Evolutionary conservation across 2,329 filamentous ascomycete genomes (phyloP), one percentile per base, ranked within the genome.

Genomic region (Colletotrichum gloeosporioides): DNA sequence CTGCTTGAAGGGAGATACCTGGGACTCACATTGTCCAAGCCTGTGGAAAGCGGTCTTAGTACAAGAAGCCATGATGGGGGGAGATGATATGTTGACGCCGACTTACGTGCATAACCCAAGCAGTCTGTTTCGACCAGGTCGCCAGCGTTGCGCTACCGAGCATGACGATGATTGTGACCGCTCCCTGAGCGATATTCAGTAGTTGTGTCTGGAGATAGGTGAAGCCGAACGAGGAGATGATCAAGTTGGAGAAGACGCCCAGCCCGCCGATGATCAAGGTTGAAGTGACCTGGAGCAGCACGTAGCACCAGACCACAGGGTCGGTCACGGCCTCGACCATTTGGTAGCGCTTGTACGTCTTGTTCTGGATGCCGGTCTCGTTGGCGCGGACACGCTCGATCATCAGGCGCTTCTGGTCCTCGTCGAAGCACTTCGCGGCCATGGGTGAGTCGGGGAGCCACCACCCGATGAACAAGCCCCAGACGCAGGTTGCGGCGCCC

Each of bases 311-410:
- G 0, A 87, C 88, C 80, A 90, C 90, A 16, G 86, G 84, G 68
- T 91, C 89, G 0, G 87, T 74, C 4, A 86, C 78, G 0, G 85
- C 82, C 76, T 91, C 88, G 13, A 90, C 86, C 4, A 94, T 86
- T 77, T 96, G 95, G 29, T 90, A 88, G 84, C 89, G 87, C 78
- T 94, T 94, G 83, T 93, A 94, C 77, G 93, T 89, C 78, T 92
- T 92, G 77, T 92, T 94, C 4, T 92, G 93, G n/a, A 94, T 92
- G 1, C 94, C 94, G 77, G 95, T 95, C 81, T 95, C 92, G 79
- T 96, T 96, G 39, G 92, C 88, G 0, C 94, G 88, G 8, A 96
- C 91, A 0, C 95, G 89, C 78, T 95, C 94, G 29, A 96, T 86
- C 0, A 93, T 93, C 53, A 95, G 87, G 0, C 92, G 82, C 15